These are phyloP conservation scores for Perkinsus chesapeaki DNA, from an alignment of 169 alveolate genomes.

Conservation along the genomic window DNA sequence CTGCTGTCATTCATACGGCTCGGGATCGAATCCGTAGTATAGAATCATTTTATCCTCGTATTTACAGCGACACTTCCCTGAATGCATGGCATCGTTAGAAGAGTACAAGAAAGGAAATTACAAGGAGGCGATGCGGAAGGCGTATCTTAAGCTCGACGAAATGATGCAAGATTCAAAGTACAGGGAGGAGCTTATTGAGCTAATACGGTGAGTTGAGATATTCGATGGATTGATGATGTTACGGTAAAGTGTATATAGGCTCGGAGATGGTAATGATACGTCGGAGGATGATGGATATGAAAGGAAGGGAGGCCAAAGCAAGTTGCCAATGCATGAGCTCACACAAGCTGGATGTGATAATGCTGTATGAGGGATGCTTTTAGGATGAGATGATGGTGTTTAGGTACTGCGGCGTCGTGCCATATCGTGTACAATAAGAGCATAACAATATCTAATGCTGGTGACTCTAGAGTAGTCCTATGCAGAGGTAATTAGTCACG, in stretches of 20 bases:
- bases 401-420: neutral
- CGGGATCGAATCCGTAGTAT: neutral
- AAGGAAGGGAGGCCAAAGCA: neutral
- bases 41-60: neutral
- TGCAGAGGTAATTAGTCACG: constrained; percentile 58
- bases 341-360: neutral
- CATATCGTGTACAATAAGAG: neutral
- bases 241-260: neutral
- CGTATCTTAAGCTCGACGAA: neutral
- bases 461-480: constrained; percentile 90
- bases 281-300: neutral
- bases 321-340: neutral
- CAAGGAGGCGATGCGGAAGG: neutral
- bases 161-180: neutral
- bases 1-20: neutral
- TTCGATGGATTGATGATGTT: neutral
- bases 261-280: neutral
- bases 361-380: neutral
- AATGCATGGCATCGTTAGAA: neutral
- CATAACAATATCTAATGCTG: constrained; percentile 83
- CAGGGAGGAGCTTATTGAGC: neutral
- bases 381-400: neutral
- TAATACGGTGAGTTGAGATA: neutral
- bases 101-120: neutral
- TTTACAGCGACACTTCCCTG: neutral